These are phyloP conservation scores for Amphibolis antarctica DNA, from an alignment of 106 monocot species.

Conservation along the genomic window DNA sequence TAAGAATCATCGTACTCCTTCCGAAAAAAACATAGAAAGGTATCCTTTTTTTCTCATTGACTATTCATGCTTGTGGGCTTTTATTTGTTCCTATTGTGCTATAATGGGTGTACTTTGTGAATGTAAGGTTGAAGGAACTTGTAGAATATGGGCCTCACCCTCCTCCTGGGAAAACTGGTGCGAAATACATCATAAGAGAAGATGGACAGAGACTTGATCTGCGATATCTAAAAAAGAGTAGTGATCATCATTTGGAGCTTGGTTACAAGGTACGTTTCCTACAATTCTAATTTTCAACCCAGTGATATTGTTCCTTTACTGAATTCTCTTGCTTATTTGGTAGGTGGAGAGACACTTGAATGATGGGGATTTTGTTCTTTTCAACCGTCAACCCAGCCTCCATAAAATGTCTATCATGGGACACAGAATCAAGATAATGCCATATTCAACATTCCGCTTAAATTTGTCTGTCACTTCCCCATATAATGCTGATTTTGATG, in stretches of 20 bases:
- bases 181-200: conserved; percentile 95
- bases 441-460: conserved; percentile 93
- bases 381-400: conserved; percentile 95
- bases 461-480: conserved; percentile 96
- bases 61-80: neutral
- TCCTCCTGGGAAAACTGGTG: conserved; percentile 97
- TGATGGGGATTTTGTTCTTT: conserved; percentile 97
- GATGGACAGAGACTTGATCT: conserved; percentile 98
- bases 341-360: conserved; percentile 94
- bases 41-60: neutral
- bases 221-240: conserved; percentile 88
- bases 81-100: no score
- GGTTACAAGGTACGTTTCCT: conserved; percentile 71
- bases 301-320: neutral
- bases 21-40: conserved; percentile 10
- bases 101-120: no score
- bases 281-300: neutral
- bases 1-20: no score
- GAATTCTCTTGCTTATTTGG: conserved; percentile 1
- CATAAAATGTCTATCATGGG: conserved; percentile 99
- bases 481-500: conserved; percentile 99
- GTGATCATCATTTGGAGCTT: conserved; percentile 96
- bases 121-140: conserved; percentile 90
- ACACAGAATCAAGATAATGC: conserved; percentile 95
- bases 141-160: conserved; percentile 99